phyloP scores from a whole-genome alignment of 306 rosid species.

The Vigna hirtella region DNA sequence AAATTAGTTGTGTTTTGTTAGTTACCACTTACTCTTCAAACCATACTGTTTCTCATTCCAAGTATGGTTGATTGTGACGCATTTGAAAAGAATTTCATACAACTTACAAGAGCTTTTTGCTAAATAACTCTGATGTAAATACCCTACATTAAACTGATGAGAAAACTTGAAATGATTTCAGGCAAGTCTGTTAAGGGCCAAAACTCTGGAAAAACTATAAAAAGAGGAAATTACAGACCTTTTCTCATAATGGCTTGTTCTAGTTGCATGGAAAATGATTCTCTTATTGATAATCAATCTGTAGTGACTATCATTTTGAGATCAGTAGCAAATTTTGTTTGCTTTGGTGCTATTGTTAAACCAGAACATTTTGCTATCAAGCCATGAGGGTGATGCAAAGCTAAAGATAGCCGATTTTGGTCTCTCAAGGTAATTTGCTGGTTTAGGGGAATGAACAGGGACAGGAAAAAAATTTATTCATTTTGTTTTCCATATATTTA shows the following conservation, averaged over 20 bases:
- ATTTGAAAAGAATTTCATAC: too few relatives aligned
- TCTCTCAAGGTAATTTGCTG: conserved; percentile 65
- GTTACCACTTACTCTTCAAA: neutral
- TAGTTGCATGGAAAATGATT: neutral
- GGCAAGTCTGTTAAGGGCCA: too few relatives aligned
- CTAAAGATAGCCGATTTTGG: conserved; percentile 77
- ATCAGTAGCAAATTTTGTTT: conserved; percentile 42
- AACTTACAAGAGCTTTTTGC: too few relatives aligned
- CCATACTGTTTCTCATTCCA: neutral
- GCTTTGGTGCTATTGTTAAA: conserved; percentile 39
- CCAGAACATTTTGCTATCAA: conserved; percentile 66
- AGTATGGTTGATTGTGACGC: too few relatives aligned
- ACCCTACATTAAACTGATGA: too few relatives aligned
- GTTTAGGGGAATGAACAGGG: conserved; percentile 2
- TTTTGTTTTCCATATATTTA: conserved; percentile 8
- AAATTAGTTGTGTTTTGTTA: neutral
- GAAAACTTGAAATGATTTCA: too few relatives aligned
- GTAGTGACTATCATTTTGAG: conserved; percentile 24
- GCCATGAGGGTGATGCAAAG: conserved; percentile 49
- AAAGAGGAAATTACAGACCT: too few relatives aligned
- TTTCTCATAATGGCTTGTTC: neutral
- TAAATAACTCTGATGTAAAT: too few relatives aligned
- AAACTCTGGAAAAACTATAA: too few relatives aligned
- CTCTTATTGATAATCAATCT: conserved; percentile 8
- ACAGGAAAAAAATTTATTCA: neutral